Evolutionary conservation across 164 flowering plant species (phyloP).

Genomic region (Umbilicus rupestris): DNA sequence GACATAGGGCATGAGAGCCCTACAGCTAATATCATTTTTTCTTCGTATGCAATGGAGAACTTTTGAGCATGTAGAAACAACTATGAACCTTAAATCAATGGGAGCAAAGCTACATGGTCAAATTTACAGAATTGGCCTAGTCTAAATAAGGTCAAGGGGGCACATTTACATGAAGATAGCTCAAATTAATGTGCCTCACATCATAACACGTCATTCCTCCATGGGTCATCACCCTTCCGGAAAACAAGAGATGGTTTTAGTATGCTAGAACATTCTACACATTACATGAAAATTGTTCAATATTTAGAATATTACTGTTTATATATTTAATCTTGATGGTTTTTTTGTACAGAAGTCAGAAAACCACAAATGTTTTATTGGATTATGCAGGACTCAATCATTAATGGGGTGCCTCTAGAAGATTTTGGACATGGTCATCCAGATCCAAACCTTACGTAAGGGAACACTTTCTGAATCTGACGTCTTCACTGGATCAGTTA

Average conservation of each 20-base stretch:
- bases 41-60: too few species aligned
- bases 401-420: constrained; percentile 86
- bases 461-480: neutral
- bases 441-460: constrained; percentile 98
- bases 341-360: constrained; percentile 8
- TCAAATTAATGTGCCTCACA: neutral
- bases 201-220: neutral
- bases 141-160: neutral
- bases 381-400: constrained; percentile 64
- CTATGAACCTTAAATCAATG: neutral
- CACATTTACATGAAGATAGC: neutral
- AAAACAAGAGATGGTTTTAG: neutral
- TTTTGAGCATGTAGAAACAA: too few species aligned
- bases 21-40: too few species aligned
- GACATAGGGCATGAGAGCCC: too few species aligned
- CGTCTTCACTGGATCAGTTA: neutral
- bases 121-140: neutral
- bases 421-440: constrained; percentile 99
- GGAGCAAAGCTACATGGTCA: neutral
- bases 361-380: constrained; percentile 16
- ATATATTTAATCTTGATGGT: too few species aligned
- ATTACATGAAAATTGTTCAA: neutral
- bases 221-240: neutral
- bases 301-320: neutral
- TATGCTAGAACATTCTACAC: neutral